Base-by-base conservation (phyloP, 2,329 filamentous ascomycete species). In the Cercospora berteroae region DNA sequence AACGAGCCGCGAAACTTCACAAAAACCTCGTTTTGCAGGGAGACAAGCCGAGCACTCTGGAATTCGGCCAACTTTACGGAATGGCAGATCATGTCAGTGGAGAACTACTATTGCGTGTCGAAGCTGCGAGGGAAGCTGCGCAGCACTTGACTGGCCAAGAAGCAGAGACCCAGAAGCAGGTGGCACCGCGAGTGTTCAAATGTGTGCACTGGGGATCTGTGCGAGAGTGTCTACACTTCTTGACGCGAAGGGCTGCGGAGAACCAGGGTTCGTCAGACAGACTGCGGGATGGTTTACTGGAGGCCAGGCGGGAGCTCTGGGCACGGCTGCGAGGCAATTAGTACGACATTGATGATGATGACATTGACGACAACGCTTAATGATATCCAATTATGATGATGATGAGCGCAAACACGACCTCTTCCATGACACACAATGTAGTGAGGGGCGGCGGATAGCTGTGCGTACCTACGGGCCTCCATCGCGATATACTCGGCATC, bases 151-250 rank as follows among this genome's bases (percentile, higher is more conserved):
- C 70, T 5, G 62, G 56, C 12, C 61, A 48, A n/a, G 61, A 36
- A 13, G 61, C 52, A 18, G 60, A 55, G 31, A 48, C 62, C 27
- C 65, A 65, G 12, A 57, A 58, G n/a, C 55, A 65, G 20, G 63
- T 52, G 16, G 63, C 61, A 23, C 74, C 74, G 3, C 39, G 66
- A 23, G 71, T 74, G 4, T 74, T 73, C 64, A 74, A 74, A 58
- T 76, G 72, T 52, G 64, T 74, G 65, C 74, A 72, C 39, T 76
- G 74, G 74, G 74, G 74, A 1, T 71, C 67, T 20, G 69, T 74
- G 36, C 71, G 72, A 44, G 74, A 76, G 56, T 76, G 74, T 67
- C 72, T 76, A 69, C 73, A 75, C 33, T 76, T 74, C 52, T 68
- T 76, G 18, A 64, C 73, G 16, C 64, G 74, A 31, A 70, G 74